phyloP scores from a whole-genome alignment of 192 early-diverging fungal species.

The Gigaspora rosea region DNA sequence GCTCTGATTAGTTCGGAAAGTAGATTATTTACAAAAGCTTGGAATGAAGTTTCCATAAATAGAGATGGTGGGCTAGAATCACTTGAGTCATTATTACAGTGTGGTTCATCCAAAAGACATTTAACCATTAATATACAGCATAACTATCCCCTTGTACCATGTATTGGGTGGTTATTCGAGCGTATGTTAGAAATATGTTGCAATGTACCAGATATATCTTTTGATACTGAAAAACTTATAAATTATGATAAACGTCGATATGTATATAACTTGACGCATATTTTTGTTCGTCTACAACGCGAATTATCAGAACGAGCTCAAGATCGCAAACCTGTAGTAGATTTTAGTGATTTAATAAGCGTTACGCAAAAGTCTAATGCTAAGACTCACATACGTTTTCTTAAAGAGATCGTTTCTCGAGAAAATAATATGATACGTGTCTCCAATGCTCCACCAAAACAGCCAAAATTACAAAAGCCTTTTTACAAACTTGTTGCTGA shows the following conservation, averaged over 20 bases:
- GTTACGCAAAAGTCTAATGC: too few relatives aligned
- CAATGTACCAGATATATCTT: constrained; percentile 59
- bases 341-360: too few relatives aligned
- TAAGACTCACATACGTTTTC: too few relatives aligned
- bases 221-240: constrained; percentile 57
- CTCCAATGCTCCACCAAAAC: background rate
- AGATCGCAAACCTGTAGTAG: too few relatives aligned
- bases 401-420: constrained; percentile 32
- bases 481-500: constrained; percentile 55
- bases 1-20: constrained; percentile 73
- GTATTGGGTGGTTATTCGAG: constrained; percentile 74
- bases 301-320: constrained; percentile 26
- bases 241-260: constrained; percentile 73
- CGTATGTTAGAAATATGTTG: constrained; percentile 72
- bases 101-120: background rate
- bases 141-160: constrained; percentile 52
- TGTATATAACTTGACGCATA: constrained; percentile 54
- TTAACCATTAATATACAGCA: background rate
- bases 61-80: constrained; percentile 60
- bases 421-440: constrained; percentile 31
- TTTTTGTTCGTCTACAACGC: constrained; percentile 39
- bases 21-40: constrained; percentile 62
- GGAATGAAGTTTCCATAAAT: constrained; percentile 61
- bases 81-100: constrained; percentile 41
- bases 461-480: constrained; percentile 2